A percentile compares a stretch with the other conserved stretches of the same genome.
Evolutionary conservation across 2,329 filamentous ascomycete genomes (phyloP).

Genomic region (Colletotrichum theobromicola): DNA sequence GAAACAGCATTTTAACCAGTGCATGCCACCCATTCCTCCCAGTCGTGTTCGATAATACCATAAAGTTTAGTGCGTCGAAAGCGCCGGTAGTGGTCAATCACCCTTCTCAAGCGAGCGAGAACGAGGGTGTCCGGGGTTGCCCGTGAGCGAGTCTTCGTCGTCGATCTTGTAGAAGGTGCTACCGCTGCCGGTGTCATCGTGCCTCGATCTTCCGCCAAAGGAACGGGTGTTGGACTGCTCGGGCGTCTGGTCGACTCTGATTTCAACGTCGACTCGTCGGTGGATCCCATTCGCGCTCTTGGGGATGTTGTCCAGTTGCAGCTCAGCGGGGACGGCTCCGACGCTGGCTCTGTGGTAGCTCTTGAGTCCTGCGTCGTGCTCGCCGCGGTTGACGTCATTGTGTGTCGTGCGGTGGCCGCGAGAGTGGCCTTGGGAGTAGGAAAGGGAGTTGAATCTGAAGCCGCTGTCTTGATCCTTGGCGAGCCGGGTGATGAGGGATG

Average conservation of each 20-base stretch:
- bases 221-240: neutral
- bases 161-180: conserved; percentile 2
- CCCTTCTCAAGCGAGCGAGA: neutral
- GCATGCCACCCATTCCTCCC: neutral
- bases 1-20: neutral
- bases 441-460: conserved; percentile 11
- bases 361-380: neutral
- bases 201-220: neutral
- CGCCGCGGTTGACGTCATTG: neutral
- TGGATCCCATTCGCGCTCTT: neutral
- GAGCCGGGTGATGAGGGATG: conserved; percentile 50
- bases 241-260: neutral
- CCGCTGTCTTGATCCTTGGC: conserved; percentile 13
- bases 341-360: neutral
- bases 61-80: neutral
- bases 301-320: neutral
- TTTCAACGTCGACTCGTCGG: conserved; percentile 2
- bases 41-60: neutral
- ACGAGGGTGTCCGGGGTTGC: neutral
- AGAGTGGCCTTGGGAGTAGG: neutral
- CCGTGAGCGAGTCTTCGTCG: conserved; percentile 11
- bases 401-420: neutral
- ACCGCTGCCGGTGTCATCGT: neutral
- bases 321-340: neutral
- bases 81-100: neutral